Evolutionary conservation across 23 red algal genomes (phyloP).

Genomic region (Pyropia yezoensis): DNA sequence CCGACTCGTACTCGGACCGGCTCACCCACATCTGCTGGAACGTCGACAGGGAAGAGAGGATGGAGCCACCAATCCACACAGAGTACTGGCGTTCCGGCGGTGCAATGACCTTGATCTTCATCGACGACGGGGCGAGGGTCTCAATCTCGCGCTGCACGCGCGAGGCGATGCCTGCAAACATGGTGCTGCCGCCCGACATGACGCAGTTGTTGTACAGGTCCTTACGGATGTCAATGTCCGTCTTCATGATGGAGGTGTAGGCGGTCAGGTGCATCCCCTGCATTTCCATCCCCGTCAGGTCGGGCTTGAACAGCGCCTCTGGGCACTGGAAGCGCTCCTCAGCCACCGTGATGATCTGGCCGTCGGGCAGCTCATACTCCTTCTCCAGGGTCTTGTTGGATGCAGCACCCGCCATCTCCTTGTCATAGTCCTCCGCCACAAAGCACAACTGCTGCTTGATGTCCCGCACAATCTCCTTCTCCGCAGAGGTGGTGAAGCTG

Average conservation of each 20-base stretch:
- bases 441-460: constrained; percentile 95
- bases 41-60: constrained; percentile 79
- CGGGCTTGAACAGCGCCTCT: constrained; percentile 94
- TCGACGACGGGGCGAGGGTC: constrained; percentile 66
- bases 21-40: constrained; percentile 99
- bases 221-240: constrained; percentile 98
- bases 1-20: constrained; percentile 26
- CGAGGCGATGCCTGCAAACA: constrained; percentile 81
- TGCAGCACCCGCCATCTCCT: constrained; percentile 50
- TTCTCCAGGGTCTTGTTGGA: constrained; percentile 81
- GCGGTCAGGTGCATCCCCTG: constrained; percentile 78
- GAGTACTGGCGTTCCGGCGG: constrained; percentile 91
- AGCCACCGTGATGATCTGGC: constrained; percentile 93
- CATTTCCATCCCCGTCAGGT: constrained; percentile 73
- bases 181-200: constrained; percentile 92
- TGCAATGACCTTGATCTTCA: constrained; percentile 97
- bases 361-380: constrained; percentile 98
- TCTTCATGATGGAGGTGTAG: constrained; percentile 92
- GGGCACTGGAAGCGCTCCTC: constrained; percentile 94
- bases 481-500: constrained; percentile 94
- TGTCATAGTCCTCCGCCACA: constrained; percentile 92
- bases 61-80: constrained; percentile 95
- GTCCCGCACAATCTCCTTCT: constrained; percentile 97
- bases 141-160: constrained; percentile 81
- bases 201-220: constrained; percentile 97